Base-by-base conservation (phyloP, 371 early-diverging fungal genomes). In the Actinomortierella wolfii region DNA sequence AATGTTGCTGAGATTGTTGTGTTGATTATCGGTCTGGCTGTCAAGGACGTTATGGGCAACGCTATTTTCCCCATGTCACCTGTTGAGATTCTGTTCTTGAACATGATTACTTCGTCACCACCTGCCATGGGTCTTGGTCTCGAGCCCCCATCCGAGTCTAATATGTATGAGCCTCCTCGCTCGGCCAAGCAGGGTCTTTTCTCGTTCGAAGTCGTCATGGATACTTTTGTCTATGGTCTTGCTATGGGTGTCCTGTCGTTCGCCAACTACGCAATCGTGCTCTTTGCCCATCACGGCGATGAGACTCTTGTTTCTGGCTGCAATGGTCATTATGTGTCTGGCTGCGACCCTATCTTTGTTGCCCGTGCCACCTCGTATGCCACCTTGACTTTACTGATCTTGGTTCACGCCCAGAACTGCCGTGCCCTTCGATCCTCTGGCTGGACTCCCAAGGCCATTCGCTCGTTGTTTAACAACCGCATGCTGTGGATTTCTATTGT, bases 11-110 rank as follows among this genome's bases (percentile, higher is more conserved):
- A 92, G 73, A 71, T 92, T 25, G 76, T 89, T 11, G 83, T 87
- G 15, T 74, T 94, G 56, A 52, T 92, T 9, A 57, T 93, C 15
- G 91, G 91, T 61, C 71, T 92, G 29, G 89, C 84, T 24, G 88
- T 91, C 73, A 77, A 76, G 48, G 91, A 92, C 67, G 34, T 24
- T 1, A 56, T 62, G 4, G 86, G 87, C 34, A 65, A 78, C 49
- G 79, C 89, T n/a, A 87, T 90, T 1, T 90, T 88, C 76, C 90
- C 92, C 1, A 83, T 93, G 82, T 84, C 89, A 1, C 86, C 92
- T 2, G 84, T 92, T 51, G 90, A 92, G 64, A 97, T 96, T 77
- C 81, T 98, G 39, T 94, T 92, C 81, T 87, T 95, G 68, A 96
- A 97, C 78, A 88, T 96, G 67, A 64, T 92, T 48, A 90, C 90